Conservation (phyloP, 202 grass and related monocot species). For the Panicum virgatum region DNA sequence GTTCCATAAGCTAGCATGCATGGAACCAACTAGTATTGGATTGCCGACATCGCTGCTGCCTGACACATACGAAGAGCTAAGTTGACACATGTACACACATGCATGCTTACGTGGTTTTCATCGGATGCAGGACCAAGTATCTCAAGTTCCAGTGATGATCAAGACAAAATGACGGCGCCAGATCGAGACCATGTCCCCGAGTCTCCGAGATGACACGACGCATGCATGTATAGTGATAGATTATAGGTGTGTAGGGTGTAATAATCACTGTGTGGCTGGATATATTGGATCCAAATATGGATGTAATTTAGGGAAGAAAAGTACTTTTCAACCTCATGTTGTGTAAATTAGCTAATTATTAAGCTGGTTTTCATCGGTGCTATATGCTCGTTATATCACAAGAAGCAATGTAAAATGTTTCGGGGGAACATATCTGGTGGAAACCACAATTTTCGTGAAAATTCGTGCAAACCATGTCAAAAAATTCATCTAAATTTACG, state of each 20-base stretch:
- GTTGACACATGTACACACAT: neutral
- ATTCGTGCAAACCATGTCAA: too few relatives aligned
- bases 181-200: neutral
- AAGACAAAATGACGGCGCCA: neutral
- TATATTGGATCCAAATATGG: neutral
- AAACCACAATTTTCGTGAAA: too few relatives aligned
- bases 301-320: neutral
- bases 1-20: neutral
- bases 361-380: neutral
- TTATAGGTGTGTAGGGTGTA: neutral
- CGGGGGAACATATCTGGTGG: too few relatives aligned
- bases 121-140: constrained; percentile 20
- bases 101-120: neutral
- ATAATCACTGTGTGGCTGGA: neutral
- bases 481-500: too few relatives aligned
- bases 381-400: neutral
- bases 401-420: neutral
- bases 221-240: neutral
- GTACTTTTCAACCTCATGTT: neutral
- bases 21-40: neutral
- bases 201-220: neutral
- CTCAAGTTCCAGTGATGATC: constrained; percentile 25
- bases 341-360: neutral
- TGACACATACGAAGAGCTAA: neutral
- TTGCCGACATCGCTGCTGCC: constrained; percentile 7